Conservation (phyloP, 441 rosid species). For the Brassica hybrid region DNA sequence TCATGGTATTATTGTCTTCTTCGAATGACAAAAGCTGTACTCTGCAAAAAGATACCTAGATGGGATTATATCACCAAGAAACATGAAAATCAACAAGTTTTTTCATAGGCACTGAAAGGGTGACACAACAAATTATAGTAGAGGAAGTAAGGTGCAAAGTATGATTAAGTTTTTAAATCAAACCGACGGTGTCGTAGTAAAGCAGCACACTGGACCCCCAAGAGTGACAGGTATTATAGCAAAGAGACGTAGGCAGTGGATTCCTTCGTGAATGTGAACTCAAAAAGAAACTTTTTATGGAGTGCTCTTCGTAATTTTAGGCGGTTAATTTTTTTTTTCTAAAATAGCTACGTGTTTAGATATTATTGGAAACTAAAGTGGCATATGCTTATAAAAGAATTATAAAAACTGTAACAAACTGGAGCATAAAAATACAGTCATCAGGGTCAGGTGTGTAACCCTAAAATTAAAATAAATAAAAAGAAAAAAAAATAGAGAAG, state of each 20-base stretch:
- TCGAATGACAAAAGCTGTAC: neutral
- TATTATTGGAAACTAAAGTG: conserved; percentile 31
- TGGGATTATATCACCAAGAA: neutral
- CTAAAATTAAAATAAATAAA: conserved; percentile 31
- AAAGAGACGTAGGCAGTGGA: conserved; percentile 20
- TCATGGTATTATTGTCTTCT: neutral
- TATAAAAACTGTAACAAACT: conserved; percentile 34
- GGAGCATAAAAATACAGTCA: conserved; percentile 30
- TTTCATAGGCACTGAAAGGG: too few species aligned
- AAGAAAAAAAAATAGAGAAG: neutral
- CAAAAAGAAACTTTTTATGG: conserved; percentile 6
- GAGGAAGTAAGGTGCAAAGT: neutral
- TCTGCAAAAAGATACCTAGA: neutral
- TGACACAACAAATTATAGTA: too few species aligned
- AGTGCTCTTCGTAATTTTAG: conserved; percentile 11
- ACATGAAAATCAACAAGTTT: too few species aligned
- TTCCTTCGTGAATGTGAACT: conserved; percentile 21
- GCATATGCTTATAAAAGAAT: conserved; percentile 28
- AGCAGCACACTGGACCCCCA: neutral
- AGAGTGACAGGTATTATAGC: neutral
- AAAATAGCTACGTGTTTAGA: conserved; percentile 25
- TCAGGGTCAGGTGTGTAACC: conserved; percentile 30
- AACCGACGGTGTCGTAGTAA: neutral
- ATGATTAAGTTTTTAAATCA: neutral
- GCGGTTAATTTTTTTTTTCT: conserved; percentile 13